Conservation (phyloP, 768 basidiomycete genomes). For the Podaxis sp. region DNA sequence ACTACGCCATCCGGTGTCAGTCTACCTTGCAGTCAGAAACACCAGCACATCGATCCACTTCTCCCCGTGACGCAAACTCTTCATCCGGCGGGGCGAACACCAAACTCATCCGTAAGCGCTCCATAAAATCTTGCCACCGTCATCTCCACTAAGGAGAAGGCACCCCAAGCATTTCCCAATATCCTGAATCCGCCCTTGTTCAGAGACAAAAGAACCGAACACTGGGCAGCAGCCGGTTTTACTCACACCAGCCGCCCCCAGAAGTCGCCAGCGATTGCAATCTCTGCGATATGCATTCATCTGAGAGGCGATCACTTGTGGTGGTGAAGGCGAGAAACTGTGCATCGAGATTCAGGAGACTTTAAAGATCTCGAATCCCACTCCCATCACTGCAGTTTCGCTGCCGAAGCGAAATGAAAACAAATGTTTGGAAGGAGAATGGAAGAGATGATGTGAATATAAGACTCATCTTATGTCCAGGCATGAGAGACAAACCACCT, state of each 20-base stretch:
- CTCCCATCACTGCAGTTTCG: neutral
- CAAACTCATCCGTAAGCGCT: neutral
- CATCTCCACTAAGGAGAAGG: neutral
- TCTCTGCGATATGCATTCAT: neutral
- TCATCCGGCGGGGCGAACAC: neutral
- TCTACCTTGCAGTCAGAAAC: neutral
- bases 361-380: slow-evolving; percentile 5
- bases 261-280: neutral
- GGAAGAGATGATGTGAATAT: neutral
- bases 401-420: neutral
- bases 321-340: neutral
- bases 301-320: neutral
- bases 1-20: neutral
- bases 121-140: neutral
- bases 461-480: neutral
- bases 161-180: slow-evolving; percentile 1
- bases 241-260: neutral
- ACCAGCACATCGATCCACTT: neutral
- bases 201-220: neutral
- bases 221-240: neutral
- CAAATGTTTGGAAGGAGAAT: neutral
- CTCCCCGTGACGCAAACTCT: neutral
- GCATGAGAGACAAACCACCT: neutral
- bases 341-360: neutral
- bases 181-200: neutral